A percentile compares a stretch with the other conserved stretches of the same genome.
These are phyloP conservation scores for Dioscorea zingiberensis DNA, from an alignment of 106 monocot species.

Conservation along the genomic window DNA sequence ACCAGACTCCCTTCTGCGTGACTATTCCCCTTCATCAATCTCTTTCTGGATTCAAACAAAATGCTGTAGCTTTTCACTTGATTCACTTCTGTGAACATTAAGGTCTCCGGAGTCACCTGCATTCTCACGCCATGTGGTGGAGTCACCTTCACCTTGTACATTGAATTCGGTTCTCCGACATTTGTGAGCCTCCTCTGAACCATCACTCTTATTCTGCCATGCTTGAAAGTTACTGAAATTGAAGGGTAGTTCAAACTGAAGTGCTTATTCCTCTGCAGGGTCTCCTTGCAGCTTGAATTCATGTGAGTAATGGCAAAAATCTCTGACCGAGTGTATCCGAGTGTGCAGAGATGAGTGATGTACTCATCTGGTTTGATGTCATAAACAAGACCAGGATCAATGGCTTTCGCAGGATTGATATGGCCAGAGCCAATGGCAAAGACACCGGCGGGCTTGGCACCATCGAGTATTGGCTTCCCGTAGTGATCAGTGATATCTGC, in stretches of 20 bases:
- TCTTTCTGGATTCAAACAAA: constrained; percentile 37
- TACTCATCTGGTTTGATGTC: constrained; percentile 68
- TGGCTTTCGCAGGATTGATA: constrained; percentile 50
- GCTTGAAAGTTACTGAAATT: constrained; percentile 51
- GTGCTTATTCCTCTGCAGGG: constrained; percentile 14
- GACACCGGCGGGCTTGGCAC: constrained; percentile 20
- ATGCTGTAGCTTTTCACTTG: constrained; percentile 55
- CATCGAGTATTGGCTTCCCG: constrained; percentile 72
- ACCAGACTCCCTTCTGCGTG: constrained; percentile 52
- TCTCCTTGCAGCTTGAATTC: constrained; percentile 38
- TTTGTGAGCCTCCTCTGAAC: constrained; percentile 48
- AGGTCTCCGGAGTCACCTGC: constrained; percentile 38
- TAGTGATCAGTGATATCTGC: constrained; percentile 50
- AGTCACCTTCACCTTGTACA: constrained; percentile 32
- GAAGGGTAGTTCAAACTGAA: constrained; percentile 91
- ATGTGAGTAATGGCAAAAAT: constrained; percentile 61
- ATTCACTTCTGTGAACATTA: constrained; percentile 31
- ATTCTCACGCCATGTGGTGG: constrained; percentile 43
- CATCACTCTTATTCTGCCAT: constrained; percentile 18
- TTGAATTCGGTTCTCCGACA: constrained; percentile 54
- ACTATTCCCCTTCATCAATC: constrained; percentile 3
- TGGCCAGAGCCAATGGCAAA: constrained; percentile 73
- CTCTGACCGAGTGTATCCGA: constrained; percentile 49
- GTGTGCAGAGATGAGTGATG: constrained; percentile 59
- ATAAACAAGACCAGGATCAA: constrained; percentile 77